Percentiles rank a stretch among this genome's conserved stretches.
Conservation (phyloP, 768 basidiomycete genomes). For the Udeniomyces megalosporus region DNA sequence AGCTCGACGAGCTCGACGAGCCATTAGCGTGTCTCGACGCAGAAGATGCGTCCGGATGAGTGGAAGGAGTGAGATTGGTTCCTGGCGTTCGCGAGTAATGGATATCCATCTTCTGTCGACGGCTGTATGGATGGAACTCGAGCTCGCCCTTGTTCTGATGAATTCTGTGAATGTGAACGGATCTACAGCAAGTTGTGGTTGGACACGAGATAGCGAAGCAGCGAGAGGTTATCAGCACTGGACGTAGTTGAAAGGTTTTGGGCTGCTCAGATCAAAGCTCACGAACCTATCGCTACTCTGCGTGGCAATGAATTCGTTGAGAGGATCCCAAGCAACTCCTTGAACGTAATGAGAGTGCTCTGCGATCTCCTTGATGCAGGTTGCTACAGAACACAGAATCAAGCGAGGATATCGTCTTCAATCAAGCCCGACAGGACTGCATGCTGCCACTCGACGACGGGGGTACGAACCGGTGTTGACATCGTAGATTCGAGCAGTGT, state of each 20-base stretch:
- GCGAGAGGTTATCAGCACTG: no score
- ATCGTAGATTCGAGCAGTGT: constrained; percentile 71
- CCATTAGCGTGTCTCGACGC: no score
- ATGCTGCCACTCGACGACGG: no score
- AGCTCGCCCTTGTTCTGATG: constrained; percentile 61
- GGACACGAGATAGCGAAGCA: no score
- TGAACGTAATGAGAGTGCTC: constrained; percentile 96
- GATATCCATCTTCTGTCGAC: constrained; percentile 25
- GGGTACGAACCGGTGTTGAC: constrained; percentile 48
- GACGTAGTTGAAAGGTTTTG: no score
- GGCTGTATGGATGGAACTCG: constrained; percentile 46
- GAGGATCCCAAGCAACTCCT: constrained; percentile 96
- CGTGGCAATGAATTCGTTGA: constrained; percentile 93
- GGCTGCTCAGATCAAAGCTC: no score
- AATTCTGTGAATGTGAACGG: constrained; percentile 86
- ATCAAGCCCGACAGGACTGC: neutral
- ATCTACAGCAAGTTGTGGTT: constrained; percentile 26
- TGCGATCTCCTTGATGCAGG: constrained; percentile 72
- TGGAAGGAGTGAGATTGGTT: constrained; percentile 11
- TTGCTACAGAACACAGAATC: no score
- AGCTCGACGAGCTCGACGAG: constrained; percentile 22
- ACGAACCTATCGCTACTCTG: constrained; percentile 73
- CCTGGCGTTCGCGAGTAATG: constrained; percentile 27
- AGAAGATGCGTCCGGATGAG: no score
- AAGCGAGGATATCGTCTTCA: no score